phyloP scores from a whole-genome alignment of 208 protist species.

The Wallacemonas sp. region DNA sequence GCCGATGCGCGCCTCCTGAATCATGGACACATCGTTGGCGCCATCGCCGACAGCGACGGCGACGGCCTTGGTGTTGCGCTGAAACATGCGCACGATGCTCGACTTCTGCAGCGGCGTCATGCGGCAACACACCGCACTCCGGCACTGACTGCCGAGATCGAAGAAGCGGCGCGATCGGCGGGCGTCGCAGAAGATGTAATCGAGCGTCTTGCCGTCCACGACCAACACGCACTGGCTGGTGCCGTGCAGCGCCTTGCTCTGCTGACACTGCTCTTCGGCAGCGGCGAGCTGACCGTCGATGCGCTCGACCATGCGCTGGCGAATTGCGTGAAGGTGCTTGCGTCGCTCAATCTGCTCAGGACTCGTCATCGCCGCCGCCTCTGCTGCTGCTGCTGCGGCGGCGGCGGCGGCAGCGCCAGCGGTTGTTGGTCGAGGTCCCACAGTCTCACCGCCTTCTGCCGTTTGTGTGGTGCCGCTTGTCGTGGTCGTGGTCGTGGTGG shows the following conservation, averaged over 20 bases:
- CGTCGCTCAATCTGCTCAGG: constrained; percentile 1
- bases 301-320: constrained; percentile 20
- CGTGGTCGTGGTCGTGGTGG: constrained; percentile 6
- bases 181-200: constrained; percentile 63
- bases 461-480: background rate
- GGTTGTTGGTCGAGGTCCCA: background rate
- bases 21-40: constrained; percentile 94
- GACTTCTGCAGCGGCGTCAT: constrained; percentile 87
- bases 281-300: constrained; percentile 36
- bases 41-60: constrained; percentile 86
- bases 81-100: constrained; percentile 70
- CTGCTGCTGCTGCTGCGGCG: constrained; percentile 2
- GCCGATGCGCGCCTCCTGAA: constrained; percentile 93
- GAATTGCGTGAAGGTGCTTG: constrained; percentile 5
- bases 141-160: constrained; percentile 51
- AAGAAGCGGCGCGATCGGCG: constrained; percentile 62
- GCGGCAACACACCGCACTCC: constrained; percentile 82
- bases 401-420: too few relatives aligned
- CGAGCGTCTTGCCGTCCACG: constrained; percentile 75
- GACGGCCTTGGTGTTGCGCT: constrained; percentile 47
- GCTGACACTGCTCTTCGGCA: constrained; percentile 29
- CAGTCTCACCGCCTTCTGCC: background rate
- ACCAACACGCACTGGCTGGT: constrained; percentile 56
- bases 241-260: constrained; percentile 16
- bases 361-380: background rate